These are phyloP conservation scores for Sporothrix euskadiensis DNA, from an alignment of 2,329 filamentous ascomycete genomes.

Conservation along the genomic window DNA sequence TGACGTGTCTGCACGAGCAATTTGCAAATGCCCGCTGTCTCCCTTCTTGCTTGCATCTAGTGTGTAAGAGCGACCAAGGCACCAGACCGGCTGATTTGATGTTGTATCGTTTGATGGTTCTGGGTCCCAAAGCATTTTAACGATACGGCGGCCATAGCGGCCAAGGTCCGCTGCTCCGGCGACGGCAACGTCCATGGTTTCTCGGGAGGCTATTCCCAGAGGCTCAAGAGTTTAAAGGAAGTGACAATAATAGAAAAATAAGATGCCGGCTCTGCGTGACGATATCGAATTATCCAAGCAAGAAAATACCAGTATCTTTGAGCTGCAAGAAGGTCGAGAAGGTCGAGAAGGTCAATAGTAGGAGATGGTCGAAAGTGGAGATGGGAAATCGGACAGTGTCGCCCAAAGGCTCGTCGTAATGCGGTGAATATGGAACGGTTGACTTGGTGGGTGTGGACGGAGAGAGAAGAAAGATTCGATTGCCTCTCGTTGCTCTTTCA, in stretches of 20 bases:
- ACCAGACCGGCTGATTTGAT: constrained; percentile 76
- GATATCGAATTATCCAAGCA: not conserved
- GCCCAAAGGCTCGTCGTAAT: not conserved
- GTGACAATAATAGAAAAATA: not conserved
- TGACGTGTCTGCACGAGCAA: not conserved
- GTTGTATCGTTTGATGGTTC: constrained; percentile 76
- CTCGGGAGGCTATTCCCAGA: not conserved
- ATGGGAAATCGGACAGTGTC: not conserved
- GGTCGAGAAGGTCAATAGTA: not conserved
- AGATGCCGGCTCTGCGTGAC: not conserved
- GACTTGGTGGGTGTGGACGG: not conserved
- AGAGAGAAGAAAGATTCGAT: not conserved
- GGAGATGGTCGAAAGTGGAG: not conserved
- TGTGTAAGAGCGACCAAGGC: constrained; percentile 61
- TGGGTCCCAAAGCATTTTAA: constrained; percentile 91
- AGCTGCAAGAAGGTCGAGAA: not conserved
- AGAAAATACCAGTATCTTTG: not conserved
- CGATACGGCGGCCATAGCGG: constrained; percentile 73
- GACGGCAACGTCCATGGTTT: constrained; percentile 43
- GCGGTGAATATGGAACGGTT: not conserved
- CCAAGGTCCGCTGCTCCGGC: constrained; percentile 67
- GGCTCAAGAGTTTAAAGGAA: not conserved
- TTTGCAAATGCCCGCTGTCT: constrained; percentile 31
- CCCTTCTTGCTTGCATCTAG: constrained; percentile 39
- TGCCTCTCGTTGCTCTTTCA: not conserved